Conservation (phyloP, 2,329 filamentous ascomycete species). For the Penicillium sp. region DNA sequence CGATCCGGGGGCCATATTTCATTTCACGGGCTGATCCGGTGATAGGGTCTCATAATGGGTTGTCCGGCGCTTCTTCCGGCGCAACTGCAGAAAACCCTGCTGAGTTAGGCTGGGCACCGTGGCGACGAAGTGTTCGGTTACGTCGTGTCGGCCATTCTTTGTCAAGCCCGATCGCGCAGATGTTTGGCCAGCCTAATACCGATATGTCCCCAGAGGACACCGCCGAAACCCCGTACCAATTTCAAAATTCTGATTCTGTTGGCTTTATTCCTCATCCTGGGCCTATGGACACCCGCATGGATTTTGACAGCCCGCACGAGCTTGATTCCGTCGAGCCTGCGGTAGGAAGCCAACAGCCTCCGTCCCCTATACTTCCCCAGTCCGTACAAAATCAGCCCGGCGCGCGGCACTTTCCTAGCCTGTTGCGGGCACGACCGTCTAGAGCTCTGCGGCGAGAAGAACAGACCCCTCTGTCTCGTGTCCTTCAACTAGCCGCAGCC, state of each 20-base stretch:
- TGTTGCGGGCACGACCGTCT: conserved; percentile 58
- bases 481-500: conserved; percentile 66
- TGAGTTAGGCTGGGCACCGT: conserved; percentile 39
- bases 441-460: conserved; percentile 62
- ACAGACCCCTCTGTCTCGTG: conserved; percentile 65
- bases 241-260: conserved; percentile 39
- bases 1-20: conserved; percentile 45
- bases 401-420: conserved; percentile 46
- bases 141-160: conserved; percentile 51
- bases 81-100: conserved; percentile 31
- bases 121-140: conserved; percentile 47
- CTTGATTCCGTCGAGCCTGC: conserved; percentile 50
- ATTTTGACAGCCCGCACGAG: conserved; percentile 47
- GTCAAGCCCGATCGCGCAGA: conserved; percentile 49
- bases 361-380: conserved; percentile 32
- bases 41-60: conserved; percentile 34
- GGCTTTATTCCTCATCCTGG: conserved; percentile 41
- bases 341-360: conserved; percentile 34
- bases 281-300: conserved; percentile 47
- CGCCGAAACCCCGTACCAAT: conserved; percentile 32
- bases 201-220: conserved; percentile 29
- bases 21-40: conserved; percentile 43
- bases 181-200: conserved; percentile 46
- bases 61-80: conserved; percentile 34
- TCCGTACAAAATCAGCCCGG: conserved; percentile 37